Evolutionary conservation across 23 red algal genomes (phyloP).

Genomic region (Gracilaria caudata): DNA sequence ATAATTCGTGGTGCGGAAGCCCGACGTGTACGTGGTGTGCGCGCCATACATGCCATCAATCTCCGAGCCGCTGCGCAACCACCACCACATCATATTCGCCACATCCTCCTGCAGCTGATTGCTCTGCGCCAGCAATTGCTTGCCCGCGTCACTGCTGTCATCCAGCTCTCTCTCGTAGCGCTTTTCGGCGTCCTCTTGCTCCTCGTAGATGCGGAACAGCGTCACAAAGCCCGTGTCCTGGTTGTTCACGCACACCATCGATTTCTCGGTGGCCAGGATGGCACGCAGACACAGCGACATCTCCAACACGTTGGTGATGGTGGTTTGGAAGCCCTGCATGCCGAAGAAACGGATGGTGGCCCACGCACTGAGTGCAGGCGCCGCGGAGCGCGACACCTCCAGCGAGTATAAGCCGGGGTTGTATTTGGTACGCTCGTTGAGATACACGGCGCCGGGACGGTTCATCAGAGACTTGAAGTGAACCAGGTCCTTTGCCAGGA

Average conservation of each 20-base stretch:
- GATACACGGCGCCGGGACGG: slow-evolving; percentile 34
- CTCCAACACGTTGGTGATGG: slow-evolving; percentile 27
- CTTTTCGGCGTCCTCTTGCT: slow-evolving; percentile 21
- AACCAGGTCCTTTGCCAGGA: slow-evolving; percentile 23
- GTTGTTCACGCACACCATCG: slow-evolving; percentile 39
- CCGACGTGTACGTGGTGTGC: slow-evolving; percentile 45
- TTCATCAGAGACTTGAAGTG: slow-evolving; percentile 29
- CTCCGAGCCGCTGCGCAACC: slow-evolving; percentile 14
- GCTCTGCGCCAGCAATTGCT: background rate
- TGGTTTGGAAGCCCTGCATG: slow-evolving; percentile 36
- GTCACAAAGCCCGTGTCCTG: slow-evolving; percentile 45
- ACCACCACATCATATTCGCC: slow-evolving; percentile 47
- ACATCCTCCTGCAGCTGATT: slow-evolving; percentile 28
- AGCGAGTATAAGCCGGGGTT: slow-evolving; percentile 52
- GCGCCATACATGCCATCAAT: slow-evolving; percentile 40
- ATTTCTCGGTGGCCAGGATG: slow-evolving; percentile 10
- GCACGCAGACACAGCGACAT: slow-evolving; percentile 43
- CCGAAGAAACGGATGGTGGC: slow-evolving; percentile 51
- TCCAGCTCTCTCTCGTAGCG: slow-evolving; percentile 29
- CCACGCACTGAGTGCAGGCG: slow-evolving; percentile 41
- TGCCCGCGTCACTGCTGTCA: background rate
- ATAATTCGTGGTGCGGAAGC: slow-evolving; percentile 48
- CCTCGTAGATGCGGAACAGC: slow-evolving; percentile 45
- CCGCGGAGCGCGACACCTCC: slow-evolving; percentile 58
- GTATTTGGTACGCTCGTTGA: slow-evolving; percentile 52